These are phyloP conservation scores for Alnus rubra DNA, from an alignment of 306 rosid genomes.

Conservation along the genomic window DNA sequence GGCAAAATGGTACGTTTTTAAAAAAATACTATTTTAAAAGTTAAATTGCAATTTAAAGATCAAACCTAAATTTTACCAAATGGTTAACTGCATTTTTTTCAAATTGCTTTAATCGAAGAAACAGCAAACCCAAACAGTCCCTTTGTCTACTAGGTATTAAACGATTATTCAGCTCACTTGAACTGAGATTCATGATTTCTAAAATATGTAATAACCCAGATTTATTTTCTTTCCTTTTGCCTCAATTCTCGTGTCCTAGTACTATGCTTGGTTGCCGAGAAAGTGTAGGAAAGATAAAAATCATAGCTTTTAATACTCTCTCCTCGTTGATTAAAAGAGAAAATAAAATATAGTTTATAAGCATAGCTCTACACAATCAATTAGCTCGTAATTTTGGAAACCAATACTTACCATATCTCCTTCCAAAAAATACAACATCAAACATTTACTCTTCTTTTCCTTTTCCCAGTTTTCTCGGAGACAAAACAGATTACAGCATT, in stretches of 20 bases:
- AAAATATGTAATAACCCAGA: not conserved
- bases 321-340: not conserved
- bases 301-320: not conserved
- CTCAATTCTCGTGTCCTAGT: not conserved
- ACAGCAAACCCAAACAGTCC: no score
- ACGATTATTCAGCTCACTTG: not conserved
- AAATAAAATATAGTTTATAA: not conserved
- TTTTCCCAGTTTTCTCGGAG: not conserved
- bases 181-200: not conserved
- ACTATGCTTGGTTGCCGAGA: not conserved
- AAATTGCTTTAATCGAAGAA: no score
- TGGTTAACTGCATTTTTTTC: no score
- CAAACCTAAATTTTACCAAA: no score
- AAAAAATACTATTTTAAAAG: no score
- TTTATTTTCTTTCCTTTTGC: not conserved
- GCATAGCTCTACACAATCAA: not conserved
- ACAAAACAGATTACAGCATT: not conserved
- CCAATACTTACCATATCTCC: not conserved
- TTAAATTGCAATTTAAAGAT: no score
- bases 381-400: not conserved
- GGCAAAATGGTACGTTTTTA: no score
- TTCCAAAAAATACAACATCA: not conserved
- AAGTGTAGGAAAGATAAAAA: not conserved
- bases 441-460: not conserved
- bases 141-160: not conserved